These are phyloP conservation scores for Cucurbita ficifolia DNA, from an alignment of 306 rosid species.

Conservation along the genomic window DNA sequence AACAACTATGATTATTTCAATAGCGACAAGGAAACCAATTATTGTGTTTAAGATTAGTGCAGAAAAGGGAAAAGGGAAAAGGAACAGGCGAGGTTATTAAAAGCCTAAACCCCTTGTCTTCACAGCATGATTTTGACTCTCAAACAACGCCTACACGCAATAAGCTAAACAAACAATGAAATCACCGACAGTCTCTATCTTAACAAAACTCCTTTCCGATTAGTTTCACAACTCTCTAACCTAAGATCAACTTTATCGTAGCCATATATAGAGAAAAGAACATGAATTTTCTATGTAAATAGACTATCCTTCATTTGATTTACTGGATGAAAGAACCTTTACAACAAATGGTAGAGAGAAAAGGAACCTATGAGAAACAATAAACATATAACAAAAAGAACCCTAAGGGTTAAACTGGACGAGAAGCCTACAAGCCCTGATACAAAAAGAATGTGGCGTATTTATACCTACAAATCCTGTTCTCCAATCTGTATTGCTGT, in stretches of 20 bases:
- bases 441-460: not conserved
- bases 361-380: not conserved
- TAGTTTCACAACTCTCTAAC: not conserved
- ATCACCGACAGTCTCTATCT: slow-evolving; percentile 2
- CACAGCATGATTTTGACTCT: not conserved
- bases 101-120: slow-evolving; percentile 5
- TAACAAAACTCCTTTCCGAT: not conserved
- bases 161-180: not conserved
- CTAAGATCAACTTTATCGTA: not conserved
- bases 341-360: not conserved
- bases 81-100: slow-evolving; percentile 2
- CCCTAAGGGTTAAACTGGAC: not conserved
- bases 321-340: not conserved
- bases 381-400: not conserved
- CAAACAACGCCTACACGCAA: not conserved
- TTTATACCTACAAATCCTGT: slow-evolving; percentile 1
- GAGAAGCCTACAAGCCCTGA: not conserved
- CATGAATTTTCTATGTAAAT: not conserved
- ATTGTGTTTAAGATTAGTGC: slow-evolving; percentile 3
- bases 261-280: not conserved
- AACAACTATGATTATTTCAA: slow-evolving; percentile 10
- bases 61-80: not conserved
- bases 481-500: not conserved
- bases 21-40: not conserved
- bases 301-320: not conserved